Base-by-base conservation (phyloP, 306 rosid genomes). In the Medicago ruthenica region DNA sequence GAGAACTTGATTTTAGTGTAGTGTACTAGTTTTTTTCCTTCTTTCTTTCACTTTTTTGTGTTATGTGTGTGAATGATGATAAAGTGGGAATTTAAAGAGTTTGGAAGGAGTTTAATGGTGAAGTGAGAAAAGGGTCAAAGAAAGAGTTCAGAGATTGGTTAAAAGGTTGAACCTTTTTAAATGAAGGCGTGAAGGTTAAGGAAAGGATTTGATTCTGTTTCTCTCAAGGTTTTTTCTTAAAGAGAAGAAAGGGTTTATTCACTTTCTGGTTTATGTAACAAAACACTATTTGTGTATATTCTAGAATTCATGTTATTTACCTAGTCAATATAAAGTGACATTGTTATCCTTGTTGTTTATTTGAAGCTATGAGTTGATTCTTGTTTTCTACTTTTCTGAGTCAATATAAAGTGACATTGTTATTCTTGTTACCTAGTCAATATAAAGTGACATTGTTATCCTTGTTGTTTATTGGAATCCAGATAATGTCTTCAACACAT, bases 101-200 rank as follows among this genome's bases (percentile, higher is more conserved):
- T 36, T 40, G 41, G 31, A 18, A 17, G 15, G 55, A 54, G 60
- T 54, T 51, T 6, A n/a, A 63, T 17, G n/a, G 16, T 53, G 40
- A 10, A 57, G 65, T 5, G 62, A 24, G 57, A 51, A 17, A 58
- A 24, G 47, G 36, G 68, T 72, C 84, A 84, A 74, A 45, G n/a
- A 41, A 55, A 63, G 14, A 44, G 31, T 45, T 61, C 42, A 79
- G 71, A 31, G 45, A 27, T 37, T 48, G 61, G 48, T 66, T 36
- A 55, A 51, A 73, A 24, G 42, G 71, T 62, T 70, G 81, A 69
- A 42, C 22, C 64, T 58, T 72, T 55, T 81, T 60, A 60, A 60
- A 65, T 82, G 89, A 86, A 27, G 89, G 93, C 95, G 96, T 94
- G 88, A 90, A 83, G 80, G 83, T 76, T 66, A 89, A 85, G 96